phyloP scores from a whole-genome alignment of 129 eudicot species.

The Lactuca sativa region DNA sequence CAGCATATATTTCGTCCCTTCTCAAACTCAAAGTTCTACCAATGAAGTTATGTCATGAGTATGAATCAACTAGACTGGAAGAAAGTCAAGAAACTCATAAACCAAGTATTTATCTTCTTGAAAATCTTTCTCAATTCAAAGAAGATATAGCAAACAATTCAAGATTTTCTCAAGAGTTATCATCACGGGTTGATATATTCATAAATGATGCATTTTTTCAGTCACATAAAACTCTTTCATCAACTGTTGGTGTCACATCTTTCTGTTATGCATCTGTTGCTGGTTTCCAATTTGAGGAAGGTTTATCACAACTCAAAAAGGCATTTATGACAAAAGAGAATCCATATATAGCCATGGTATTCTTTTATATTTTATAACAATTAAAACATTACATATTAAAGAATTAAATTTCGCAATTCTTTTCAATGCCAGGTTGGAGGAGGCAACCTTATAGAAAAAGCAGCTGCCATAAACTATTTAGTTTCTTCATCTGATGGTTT shows the following conservation, averaged over 20 bases:
- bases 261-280: conserved; percentile 67
- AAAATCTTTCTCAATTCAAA: conserved; percentile 58
- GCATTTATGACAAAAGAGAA: conserved; percentile 34
- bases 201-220: conserved; percentile 77
- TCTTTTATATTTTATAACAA: not conserved
- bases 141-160: conserved; percentile 64
- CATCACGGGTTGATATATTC: conserved; percentile 73
- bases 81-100: conserved; percentile 8
- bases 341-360: conserved; percentile 72
- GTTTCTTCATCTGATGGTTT: conserved; percentile 69
- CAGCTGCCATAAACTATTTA: conserved; percentile 55
- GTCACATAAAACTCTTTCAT: conserved; percentile 83
- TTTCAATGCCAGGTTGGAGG: conserved; percentile 70
- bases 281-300: conserved; percentile 78
- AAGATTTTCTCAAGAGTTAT: conserved; percentile 51
- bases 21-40: conserved; percentile 60
- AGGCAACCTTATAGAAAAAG: conserved; percentile 66
- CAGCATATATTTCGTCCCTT: conserved; percentile 59
- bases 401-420: not conserved
- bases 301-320: conserved; percentile 55
- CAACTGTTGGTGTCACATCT: conserved; percentile 77
- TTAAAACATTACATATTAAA: conserved; percentile 1
- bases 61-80: conserved; percentile 28
- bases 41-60: conserved; percentile 26
- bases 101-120: conserved; percentile 47